Conservation (phyloP, 2,329 filamentous ascomycete genomes). For the Fusarium clavum region DNA sequence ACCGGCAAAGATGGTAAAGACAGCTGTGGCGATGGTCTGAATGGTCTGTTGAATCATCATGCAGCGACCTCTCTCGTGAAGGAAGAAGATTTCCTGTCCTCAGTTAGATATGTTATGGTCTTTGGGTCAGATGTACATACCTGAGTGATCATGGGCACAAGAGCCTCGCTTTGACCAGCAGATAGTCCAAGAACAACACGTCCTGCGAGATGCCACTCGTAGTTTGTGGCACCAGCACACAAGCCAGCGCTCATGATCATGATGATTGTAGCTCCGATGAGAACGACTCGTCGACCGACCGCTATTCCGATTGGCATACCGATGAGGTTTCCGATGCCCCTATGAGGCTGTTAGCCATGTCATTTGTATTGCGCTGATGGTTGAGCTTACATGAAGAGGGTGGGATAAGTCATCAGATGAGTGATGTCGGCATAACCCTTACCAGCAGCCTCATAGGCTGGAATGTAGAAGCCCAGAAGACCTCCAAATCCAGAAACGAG, state of each 20-base stretch:
- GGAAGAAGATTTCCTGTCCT: slow-evolving; percentile 38
- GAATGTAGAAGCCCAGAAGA: slow-evolving; percentile 21
- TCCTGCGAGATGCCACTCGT: slow-evolving; percentile 39
- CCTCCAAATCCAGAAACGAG: slow-evolving; percentile 24
- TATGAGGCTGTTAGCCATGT: not conserved
- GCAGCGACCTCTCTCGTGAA: slow-evolving; percentile 35
- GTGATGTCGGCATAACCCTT: slow-evolving; percentile 25
- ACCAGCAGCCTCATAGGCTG: slow-evolving; percentile 9
- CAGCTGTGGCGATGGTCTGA: slow-evolving; percentile 31
- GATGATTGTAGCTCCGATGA: slow-evolving; percentile 34
- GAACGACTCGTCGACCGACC: slow-evolving; percentile 38
- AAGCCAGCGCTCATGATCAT: slow-evolving; percentile 38
- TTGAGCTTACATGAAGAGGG: slow-evolving; percentile 12
- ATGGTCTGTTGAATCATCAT: slow-evolving; percentile 42
- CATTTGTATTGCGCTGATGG: accelerated
- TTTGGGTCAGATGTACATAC: not conserved
- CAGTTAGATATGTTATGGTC: not conserved
- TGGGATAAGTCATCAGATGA: slow-evolving; percentile 22
- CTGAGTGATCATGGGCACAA: slow-evolving; percentile 28
- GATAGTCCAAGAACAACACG: slow-evolving; percentile 34
- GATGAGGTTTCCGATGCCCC: slow-evolving; percentile 41
- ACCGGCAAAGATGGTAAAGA: slow-evolving; percentile 20
- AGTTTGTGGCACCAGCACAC: slow-evolving; percentile 33
- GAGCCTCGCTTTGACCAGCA: slow-evolving; percentile 37
- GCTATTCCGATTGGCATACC: slow-evolving; percentile 41